These are phyloP conservation scores for Galerina sulciceps DNA, from an alignment of 768 basidiomycete genomes.

Conservation along the genomic window DNA sequence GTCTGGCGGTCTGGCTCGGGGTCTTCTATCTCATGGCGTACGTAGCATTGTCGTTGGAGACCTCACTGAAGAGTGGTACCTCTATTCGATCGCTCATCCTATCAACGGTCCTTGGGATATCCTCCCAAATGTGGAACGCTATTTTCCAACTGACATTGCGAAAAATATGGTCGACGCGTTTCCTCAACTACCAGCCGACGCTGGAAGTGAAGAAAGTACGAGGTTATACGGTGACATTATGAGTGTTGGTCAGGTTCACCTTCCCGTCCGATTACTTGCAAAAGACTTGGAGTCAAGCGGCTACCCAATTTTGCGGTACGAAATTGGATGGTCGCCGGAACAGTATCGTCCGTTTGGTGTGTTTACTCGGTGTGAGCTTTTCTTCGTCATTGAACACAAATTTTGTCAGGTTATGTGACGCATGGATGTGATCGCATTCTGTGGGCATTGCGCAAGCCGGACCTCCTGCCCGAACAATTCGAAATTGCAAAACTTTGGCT, in stretches of 20 bases:
- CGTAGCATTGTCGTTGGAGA: constrained; percentile 69
- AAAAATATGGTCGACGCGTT: constrained; percentile 50
- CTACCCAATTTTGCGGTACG: constrained; percentile 72
- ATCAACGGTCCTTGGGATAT: constrained; percentile 55
- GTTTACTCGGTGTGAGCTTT: constrained; percentile 10
- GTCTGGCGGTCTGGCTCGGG: constrained; percentile 58
- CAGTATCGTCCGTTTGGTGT: constrained; percentile 58
- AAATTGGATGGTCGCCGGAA: constrained; percentile 72
- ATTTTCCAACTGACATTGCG: constrained; percentile 57
- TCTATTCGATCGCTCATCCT: constrained; percentile 74
- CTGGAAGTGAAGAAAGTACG: constrained; percentile 45
- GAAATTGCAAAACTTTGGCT: constrained; percentile 61
- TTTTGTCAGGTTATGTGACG: constrained; percentile 67
- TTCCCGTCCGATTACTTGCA: constrained; percentile 66
- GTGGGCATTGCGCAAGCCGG: constrained; percentile 62
- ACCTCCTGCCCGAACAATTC: constrained; percentile 49
- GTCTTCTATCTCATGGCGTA: constrained; percentile 60
- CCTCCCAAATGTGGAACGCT: constrained; percentile 59
- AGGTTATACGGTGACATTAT: constrained; percentile 62
- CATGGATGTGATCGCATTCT: constrained; percentile 68
- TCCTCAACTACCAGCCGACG: constrained; percentile 39
- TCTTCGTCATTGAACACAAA: neutral
- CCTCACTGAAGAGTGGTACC: constrained; percentile 76
- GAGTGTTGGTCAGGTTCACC: constrained; percentile 66
- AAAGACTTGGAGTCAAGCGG: constrained; percentile 58